These are phyloP conservation scores for Dictyostelium citrinum DNA, from an alignment of 78 protist genomes.

Conservation along the genomic window DNA sequence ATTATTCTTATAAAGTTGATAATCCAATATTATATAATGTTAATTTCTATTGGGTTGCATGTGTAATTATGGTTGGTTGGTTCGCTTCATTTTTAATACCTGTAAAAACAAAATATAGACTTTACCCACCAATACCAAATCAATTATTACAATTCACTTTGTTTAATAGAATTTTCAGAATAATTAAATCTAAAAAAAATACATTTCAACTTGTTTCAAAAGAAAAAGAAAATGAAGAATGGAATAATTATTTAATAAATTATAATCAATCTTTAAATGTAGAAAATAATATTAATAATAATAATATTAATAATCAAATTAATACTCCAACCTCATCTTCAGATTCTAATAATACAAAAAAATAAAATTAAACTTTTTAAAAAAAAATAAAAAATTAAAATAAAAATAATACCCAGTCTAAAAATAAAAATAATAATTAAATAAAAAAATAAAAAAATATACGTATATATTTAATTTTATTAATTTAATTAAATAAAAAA, in stretches of 20 bases:
- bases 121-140: neutral
- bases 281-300: neutral
- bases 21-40: neutral
- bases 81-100: neutral
- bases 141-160: neutral
- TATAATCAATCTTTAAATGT: neutral
- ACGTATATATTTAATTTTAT: no score
- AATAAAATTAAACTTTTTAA: no score
- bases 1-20: neutral
- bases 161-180: neutral
- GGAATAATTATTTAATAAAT: neutral
- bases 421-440: no score
- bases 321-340: no score
- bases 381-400: no score
- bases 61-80: constrained; percentile 6
- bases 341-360: no score
- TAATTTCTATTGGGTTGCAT: constrained; percentile 9
- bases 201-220: neutral
- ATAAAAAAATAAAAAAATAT: no score
- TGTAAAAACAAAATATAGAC: neutral
- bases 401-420: no score
- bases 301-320: neutral
- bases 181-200: neutral
- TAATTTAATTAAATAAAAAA: no score
- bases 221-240: constrained; percentile 9